Percentiles rank a stretch among this genome's conserved stretches.
phyloP scores from a whole-genome alignment of 345 rosid genomes.

The Eucalyptus fibrosa region DNA sequence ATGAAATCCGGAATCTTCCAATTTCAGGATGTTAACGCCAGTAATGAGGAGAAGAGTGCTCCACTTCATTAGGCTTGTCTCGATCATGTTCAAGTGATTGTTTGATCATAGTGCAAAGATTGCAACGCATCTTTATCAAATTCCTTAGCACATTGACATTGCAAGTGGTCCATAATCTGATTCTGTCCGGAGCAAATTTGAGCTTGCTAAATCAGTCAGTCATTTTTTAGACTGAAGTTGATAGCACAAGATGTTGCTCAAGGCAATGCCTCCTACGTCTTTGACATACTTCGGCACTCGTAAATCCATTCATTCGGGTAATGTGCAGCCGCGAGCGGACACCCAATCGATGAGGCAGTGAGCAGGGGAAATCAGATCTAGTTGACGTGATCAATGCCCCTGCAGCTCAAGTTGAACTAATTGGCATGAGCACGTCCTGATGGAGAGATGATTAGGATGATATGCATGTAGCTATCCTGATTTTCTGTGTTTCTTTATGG shows the following conservation, averaged over 20 bases:
- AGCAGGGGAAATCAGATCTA: too few species aligned
- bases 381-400: too few species aligned
- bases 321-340: too few species aligned
- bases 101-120: neutral
- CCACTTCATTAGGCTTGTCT: conserved; percentile 78
- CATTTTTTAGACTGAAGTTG: neutral
- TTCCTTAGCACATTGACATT: neutral
- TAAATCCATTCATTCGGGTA: too few species aligned
- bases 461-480: too few species aligned
- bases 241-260: neutral
- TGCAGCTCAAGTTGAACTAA: too few species aligned
- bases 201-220: conserved; percentile 46
- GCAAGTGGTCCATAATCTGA: conserved; percentile 65
- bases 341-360: too few species aligned
- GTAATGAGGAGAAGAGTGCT: conserved; percentile 63
- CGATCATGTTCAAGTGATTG: neutral
- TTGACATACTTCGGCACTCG: neutral
- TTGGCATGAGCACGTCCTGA: too few species aligned
- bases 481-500: too few species aligned
- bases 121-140: neutral
- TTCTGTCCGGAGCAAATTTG: conserved; percentile 51
- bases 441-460: too few species aligned
- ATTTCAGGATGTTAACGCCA: conserved; percentile 18
- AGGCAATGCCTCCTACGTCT: neutral
- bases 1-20: neutral